phyloP scores from a whole-genome alignment of 2,329 filamentous ascomycete species.

The Fusarium phyllophilum region DNA sequence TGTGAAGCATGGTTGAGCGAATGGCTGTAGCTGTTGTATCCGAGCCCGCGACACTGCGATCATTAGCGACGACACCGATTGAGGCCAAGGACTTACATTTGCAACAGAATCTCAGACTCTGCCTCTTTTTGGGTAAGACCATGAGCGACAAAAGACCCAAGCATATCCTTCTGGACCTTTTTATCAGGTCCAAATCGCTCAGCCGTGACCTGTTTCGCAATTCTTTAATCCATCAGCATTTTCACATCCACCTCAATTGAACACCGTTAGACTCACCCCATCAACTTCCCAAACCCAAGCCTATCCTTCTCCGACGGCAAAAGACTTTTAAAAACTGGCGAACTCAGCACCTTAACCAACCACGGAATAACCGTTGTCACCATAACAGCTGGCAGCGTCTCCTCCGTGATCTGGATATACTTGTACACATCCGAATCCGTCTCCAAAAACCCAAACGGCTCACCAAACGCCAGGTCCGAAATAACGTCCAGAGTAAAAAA shows the following conservation, averaged over 20 bases:
- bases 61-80: background rate
- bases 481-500: constrained; percentile 66
- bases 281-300: constrained; percentile 53
- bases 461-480: constrained; percentile 60
- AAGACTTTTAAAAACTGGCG: constrained; percentile 53
- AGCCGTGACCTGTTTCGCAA: constrained; percentile 45
- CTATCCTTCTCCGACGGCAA: constrained; percentile 54
- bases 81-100: constrained; percentile 18
- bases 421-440: constrained; percentile 58
- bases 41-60: constrained; percentile 60
- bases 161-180: constrained; percentile 46
- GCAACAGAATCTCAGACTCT: constrained; percentile 42
- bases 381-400: constrained; percentile 56
- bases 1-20: constrained; percentile 61
- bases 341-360: constrained; percentile 53
- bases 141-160: constrained; percentile 46
- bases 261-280: constrained; percentile 53
- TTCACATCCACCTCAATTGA: background rate
- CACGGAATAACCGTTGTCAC: constrained; percentile 55
- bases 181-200: constrained; percentile 42
- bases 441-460: constrained; percentile 58
- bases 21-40: constrained; percentile 68
- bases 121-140: constrained; percentile 42
- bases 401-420: constrained; percentile 57
- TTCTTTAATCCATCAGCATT: constrained; percentile 1